phyloP scores from a whole-genome alignment of 768 basidiomycete genomes.

The Guyanaporus albipodus region DNA sequence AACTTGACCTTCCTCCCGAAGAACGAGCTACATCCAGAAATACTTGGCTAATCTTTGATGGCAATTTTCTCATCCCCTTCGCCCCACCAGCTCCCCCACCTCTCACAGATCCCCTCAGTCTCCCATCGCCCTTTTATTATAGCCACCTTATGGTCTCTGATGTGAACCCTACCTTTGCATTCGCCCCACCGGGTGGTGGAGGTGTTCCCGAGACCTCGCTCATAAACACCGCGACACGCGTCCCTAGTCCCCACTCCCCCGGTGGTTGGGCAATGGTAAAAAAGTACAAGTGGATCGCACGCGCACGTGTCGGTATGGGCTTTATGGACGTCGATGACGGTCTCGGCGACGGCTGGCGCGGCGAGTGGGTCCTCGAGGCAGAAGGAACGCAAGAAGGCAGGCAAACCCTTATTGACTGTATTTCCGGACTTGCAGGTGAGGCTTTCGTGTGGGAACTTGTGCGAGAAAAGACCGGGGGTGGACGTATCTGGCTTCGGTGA shows the following conservation, averaged over 20 bases:
- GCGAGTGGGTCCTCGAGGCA: conserved; percentile 78
- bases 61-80: conserved; percentile 57
- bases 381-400: conserved; percentile 71
- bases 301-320: conserved; percentile 37
- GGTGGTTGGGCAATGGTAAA: conserved; percentile 56
- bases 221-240: conserved; percentile 32
- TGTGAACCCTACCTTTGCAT: conserved; percentile 22
- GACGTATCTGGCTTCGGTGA: conserved; percentile 63
- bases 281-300: conserved; percentile 65
- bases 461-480: conserved; percentile 56
- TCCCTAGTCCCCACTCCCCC: conserved; percentile 59
- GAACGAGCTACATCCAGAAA: conserved; percentile 21
- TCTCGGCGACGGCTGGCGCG: conserved; percentile 66
- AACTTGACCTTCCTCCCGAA: conserved; percentile 17
- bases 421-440: conserved; percentile 36
- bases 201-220: conserved; percentile 49
- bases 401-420: conserved; percentile 51
- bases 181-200: conserved; percentile 28
- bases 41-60: conserved; percentile 76
- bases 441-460: conserved; percentile 50
- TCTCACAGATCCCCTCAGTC: conserved; percentile 50
- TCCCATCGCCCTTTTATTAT: conserved; percentile 78
- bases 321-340: conserved; percentile 35
- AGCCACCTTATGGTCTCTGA: conserved; percentile 52
- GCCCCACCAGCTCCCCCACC: conserved; percentile 50